Conservation (phyloP, 2,329 filamentous ascomycete genomes). For the Aspergillus unguis region DNA sequence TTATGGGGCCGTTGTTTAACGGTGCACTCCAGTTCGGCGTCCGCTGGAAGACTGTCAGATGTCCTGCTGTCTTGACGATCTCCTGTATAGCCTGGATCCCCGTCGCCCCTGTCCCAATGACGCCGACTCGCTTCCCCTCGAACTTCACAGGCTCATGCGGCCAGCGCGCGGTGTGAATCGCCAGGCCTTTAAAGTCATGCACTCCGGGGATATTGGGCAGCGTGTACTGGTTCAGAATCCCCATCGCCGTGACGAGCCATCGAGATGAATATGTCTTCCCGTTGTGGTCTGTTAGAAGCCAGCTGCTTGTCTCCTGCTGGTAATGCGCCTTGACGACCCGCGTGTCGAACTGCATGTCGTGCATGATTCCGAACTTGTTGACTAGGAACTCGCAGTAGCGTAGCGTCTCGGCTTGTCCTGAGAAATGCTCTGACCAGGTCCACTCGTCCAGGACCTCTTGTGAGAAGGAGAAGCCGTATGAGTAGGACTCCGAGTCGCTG, state of each 20-base stretch:
- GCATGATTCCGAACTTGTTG: slow-evolving; percentile 43
- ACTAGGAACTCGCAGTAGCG: slow-evolving; percentile 50
- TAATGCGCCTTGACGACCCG: slow-evolving; percentile 31
- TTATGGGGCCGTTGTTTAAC: slow-evolving; percentile 41
- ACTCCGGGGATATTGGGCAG: slow-evolving; percentile 40
- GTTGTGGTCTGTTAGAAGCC: slow-evolving; percentile 45
- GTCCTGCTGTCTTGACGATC: slow-evolving; percentile 52
- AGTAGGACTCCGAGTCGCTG: slow-evolving; percentile 53
- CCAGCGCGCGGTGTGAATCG: slow-evolving; percentile 58
- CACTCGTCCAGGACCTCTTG: slow-evolving; percentile 29
- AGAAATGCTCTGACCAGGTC: slow-evolving; percentile 40
- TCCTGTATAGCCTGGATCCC: slow-evolving; percentile 59
- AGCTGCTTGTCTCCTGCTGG: slow-evolving; percentile 26
- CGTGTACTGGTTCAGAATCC: slow-evolving; percentile 46
- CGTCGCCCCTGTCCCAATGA: slow-evolving; percentile 57
- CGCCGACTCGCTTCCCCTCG: slow-evolving; percentile 46
- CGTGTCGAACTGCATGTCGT: slow-evolving; percentile 46
- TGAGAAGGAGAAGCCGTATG: slow-evolving; percentile 50
- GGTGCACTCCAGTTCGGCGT: slow-evolving; percentile 65
- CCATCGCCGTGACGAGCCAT: slow-evolving; percentile 48
- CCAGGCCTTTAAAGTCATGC: slow-evolving; percentile 47
- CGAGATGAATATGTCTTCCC: slow-evolving; percentile 40
- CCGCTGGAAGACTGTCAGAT: slow-evolving; percentile 61
- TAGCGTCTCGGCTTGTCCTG: slow-evolving; percentile 37
- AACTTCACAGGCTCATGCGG: slow-evolving; percentile 48